phyloP scores from a whole-genome alignment of 805 yeast genomes.

The Saccharomycopsis sp. region DNA sequence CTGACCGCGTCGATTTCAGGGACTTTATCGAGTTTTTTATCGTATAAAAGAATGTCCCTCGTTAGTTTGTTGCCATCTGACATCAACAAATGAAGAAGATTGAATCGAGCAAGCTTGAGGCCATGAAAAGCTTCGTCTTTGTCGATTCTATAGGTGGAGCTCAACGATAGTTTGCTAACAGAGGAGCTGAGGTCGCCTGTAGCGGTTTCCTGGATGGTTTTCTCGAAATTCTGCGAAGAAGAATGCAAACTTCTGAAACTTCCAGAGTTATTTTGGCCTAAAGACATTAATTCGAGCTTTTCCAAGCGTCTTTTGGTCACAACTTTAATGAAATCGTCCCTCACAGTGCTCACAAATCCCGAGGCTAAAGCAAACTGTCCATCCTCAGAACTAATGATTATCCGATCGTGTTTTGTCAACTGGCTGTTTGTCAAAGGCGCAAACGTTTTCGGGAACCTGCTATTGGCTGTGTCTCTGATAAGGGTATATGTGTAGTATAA shows the following conservation, averaged over 20 bases:
- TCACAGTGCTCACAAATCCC: conserved; percentile 47
- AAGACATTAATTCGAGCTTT: conserved; percentile 19
- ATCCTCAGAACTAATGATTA: conserved; percentile 69
- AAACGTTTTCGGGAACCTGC: background rate
- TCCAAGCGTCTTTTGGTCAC: conserved; percentile 49
- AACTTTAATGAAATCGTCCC: conserved; percentile 39
- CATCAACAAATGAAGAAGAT: conserved; percentile 61
- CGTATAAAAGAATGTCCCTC: conserved; percentile 31
- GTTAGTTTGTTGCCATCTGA: conserved; percentile 32
- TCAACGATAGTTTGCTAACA: background rate
- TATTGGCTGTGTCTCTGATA: conserved; percentile 28
- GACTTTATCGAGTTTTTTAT: conserved; percentile 6
- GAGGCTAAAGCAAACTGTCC: conserved; percentile 72
- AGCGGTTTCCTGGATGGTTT: conserved; percentile 1
- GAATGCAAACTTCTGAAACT: conserved; percentile 8
- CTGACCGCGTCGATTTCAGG: background rate
- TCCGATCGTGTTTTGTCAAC: conserved; percentile 50
- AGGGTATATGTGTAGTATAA: conserved; percentile 37
- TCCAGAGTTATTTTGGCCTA: conserved; percentile 22
- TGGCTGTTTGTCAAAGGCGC: conserved; percentile 36
- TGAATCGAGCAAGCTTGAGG: conserved; percentile 68
- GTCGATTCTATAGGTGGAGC: conserved; percentile 56
- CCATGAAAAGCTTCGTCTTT: conserved; percentile 73
- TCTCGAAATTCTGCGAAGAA: conserved; percentile 17
- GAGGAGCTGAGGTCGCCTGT: background rate